Percentiles rank a stretch among this genome's conserved stretches.
Evolutionary conservation across 2,329 filamentous ascomycete species (phyloP).

Genomic region (Aspergillus hortae): DNA sequence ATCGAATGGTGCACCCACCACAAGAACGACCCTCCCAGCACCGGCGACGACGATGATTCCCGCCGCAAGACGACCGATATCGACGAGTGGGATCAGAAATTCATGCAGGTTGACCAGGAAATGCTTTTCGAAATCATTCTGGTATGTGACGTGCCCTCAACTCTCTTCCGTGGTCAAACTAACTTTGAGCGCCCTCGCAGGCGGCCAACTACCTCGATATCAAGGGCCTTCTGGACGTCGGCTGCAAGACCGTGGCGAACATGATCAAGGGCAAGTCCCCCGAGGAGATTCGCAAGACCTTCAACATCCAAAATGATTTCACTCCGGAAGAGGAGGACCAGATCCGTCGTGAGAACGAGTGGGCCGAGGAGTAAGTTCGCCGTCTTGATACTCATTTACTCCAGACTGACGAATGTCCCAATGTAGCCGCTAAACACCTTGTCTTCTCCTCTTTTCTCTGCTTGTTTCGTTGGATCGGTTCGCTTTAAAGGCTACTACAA

Average conservation of each 20-base stretch:
- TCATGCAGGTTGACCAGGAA: conserved; percentile 99
- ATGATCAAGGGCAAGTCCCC: conserved; percentile 99
- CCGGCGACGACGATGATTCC: conserved; percentile 82
- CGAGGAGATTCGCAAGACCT: conserved; percentile 98
- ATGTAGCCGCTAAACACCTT: background rate
- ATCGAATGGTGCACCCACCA: conserved; percentile 98
- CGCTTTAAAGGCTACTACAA: background rate
- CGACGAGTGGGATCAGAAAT: conserved; percentile 99
- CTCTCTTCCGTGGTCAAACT: background rate
- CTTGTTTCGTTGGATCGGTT: background rate
- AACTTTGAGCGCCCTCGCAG: conserved; percentile 41
- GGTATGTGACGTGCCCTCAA: conserved; percentile 52
- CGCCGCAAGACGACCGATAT: conserved; percentile 99
- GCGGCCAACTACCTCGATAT: conserved; percentile 99
- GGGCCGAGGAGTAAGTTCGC: conserved; percentile 69
- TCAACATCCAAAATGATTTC: conserved; percentile 99
- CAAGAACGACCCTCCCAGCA: conserved; percentile 77
- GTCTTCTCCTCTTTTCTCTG: background rate
- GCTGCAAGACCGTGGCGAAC: conserved; percentile 99
- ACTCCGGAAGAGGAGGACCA: conserved; percentile 98
- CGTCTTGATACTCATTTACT: conserved; percentile 1
- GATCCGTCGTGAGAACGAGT: conserved; percentile 87
- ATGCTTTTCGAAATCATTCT: conserved; percentile 99
- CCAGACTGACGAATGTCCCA: background rate
- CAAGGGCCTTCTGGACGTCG: conserved; percentile 94